Base-by-base conservation (phyloP, 1,139 yeast species). In the Pichia sp. region DNA sequence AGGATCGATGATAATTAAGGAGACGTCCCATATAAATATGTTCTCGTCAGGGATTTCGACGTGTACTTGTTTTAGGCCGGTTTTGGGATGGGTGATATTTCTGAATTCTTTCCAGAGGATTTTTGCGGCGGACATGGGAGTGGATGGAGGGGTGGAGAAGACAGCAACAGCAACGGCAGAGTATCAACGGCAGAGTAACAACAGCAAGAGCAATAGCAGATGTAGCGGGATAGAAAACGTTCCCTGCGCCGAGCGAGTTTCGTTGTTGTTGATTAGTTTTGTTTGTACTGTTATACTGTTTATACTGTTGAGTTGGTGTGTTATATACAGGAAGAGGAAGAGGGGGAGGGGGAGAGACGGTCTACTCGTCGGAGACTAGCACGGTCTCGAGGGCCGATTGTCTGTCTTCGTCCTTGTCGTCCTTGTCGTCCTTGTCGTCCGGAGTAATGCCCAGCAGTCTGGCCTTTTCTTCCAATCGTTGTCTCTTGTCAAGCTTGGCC, bases 31-130 rank as follows among this genome's bases (percentile, higher is more conserved):
- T 49, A 81, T 72, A 56, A 86, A 89, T 51, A 91, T 85, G 66
- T 89, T 89, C 55, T 89, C 93, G 56, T 88, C 93, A 55, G 85
- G 94, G 46, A 89, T 71, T 61, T 76, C 91, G 47, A 89, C 89
- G 60, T 85, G 89, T 65, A 91, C 87, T 21, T 91, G 83, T 13
- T 95, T 96, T 49, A 88, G 42, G 40, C 86, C 91, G 62, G 84
- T 86, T 60, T 81, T 83, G 16, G 97, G 95, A 66, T 89, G 94
- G 23, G 96, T 86, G 48, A 91, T 80, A 61, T 89, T 96, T 62
- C 86, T 79, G 66, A 73, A 89, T 74, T 91, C 96, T 73, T 94
- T 89, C 78, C 87, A 84, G 49, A 89, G 73, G 50, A 89, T 75
- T 51, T 59, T 59, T 9, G 91, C 80, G 24, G 95, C 89, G 31